A percentile compares a stretch with the other conserved stretches of the same genome.
phyloP scores from a whole-genome alignment of 345 rosid species.

The Acer negundo region DNA sequence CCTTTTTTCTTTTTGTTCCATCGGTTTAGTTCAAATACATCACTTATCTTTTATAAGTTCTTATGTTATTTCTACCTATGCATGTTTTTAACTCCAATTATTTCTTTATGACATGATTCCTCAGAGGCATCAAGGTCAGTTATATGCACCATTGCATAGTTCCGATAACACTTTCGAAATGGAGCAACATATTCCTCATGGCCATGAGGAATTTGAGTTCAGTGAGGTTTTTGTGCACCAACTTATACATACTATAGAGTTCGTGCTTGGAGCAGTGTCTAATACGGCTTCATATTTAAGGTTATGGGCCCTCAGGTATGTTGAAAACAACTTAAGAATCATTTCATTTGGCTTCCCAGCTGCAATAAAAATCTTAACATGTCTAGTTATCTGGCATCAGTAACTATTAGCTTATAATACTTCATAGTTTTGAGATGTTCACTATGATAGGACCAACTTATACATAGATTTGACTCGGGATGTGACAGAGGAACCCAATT shows the following conservation, averaged over 20 bases:
- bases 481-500: no score
- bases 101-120: slow-evolving; percentile 4
- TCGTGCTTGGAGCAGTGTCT: slow-evolving; percentile 69
- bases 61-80: no score
- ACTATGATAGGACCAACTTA: no score
- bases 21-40: no score
- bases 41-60: neutral
- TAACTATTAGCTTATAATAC: no score
- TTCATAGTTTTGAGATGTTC: no score
- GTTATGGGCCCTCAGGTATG: slow-evolving; percentile 69
- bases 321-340: no score
- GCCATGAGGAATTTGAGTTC: slow-evolving; percentile 67
- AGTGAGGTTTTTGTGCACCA: slow-evolving; percentile 71
- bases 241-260: slow-evolving; percentile 68
- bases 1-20: slow-evolving; percentile 8
- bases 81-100: neutral
- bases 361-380: no score
- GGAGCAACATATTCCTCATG: slow-evolving; percentile 43
- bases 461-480: no score
- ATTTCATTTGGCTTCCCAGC: no score
- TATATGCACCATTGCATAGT: slow-evolving; percentile 42
- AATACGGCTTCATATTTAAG: slow-evolving; percentile 73
- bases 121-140: slow-evolving; percentile 58
- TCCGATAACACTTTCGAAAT: slow-evolving; percentile 40
- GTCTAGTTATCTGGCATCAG: no score